Evolutionary conservation across 495 filamentous ascomycete genomes (phyloP), one percentile per base, ranked within the genome.

Genomic region (Annulohypoxylon stygium): DNA sequence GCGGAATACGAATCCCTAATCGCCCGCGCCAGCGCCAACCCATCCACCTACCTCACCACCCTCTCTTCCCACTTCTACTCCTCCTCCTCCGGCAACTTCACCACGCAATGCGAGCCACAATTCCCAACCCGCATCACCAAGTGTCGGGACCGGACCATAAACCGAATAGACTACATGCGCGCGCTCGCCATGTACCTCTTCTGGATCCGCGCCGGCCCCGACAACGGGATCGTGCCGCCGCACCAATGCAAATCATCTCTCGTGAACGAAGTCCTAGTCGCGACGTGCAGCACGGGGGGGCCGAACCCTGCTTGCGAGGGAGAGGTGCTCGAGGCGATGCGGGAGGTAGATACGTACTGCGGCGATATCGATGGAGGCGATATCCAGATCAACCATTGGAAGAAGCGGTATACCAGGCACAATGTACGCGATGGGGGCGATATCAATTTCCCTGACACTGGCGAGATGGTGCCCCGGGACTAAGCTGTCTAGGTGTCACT

Each of bases 341-440:
- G 60, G 48, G 74, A 79, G 45, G 62, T 78, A 71, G 71, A 78
- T 55, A 34, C 79, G 60, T 74, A 70, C 71, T 74, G 71, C 71
- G 26, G 43, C 18, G 2, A 4, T 0, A 26, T 37, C 26, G 10
- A 20, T 33, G 71, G 71, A 47, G 71, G 71, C 36, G 71, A 69
- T 37, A 74, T 74, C 60, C 2, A 4, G 3, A 69, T 74, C 65
- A 3, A 6, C 33, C 12, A 14, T 1, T 73, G 71, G 71, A 11
- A n/a, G 23, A 74, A 74, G 71, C n/a, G 4, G 34, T 74, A 74
- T 39, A 14, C n/a, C 30, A 65, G 71, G 54, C 65, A 74, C 60
- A 55, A 69, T 39, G 4, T 65, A 8, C 65, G 61, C 0, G 55
- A 30, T 16, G 53, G 36, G 11, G 63, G 2, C 0, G 14, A 36